Evolutionary conservation across 805 yeast genomes (phyloP), one percentile per base, ranked within the genome.

Genomic region (Tetrapisispora phaffii): DNA sequence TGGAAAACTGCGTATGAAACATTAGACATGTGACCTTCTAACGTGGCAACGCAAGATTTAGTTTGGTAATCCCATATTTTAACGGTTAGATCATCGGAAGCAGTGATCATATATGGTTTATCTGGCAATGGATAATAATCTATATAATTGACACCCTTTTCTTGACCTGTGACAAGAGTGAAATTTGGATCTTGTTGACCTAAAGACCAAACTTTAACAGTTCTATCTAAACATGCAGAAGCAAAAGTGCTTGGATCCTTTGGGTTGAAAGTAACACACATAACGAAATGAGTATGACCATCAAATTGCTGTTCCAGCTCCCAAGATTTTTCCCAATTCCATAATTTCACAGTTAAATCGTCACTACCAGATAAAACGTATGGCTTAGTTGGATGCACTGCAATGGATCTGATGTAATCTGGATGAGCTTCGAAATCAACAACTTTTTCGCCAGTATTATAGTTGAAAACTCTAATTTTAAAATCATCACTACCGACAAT

Each of bases 311-410:
- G 97, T 63, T 86, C 93, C 53, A 83, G 68, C 55, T 78, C 78
- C 98, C 98, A 93, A 60, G 77, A 78, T 59, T 80, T 79, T 46
- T 93, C 98, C 98, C 98, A 93, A 66, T 93, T 89, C 97, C 97
- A 93, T 61, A 89, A 74, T 67, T 82, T 87, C 61, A 93, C 78
- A 35, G 94, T 77, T 73, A 85, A 79, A 64, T 93, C 98, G 68
- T 93, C 98, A 39, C 90, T 80, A 33, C 88, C 85, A 2, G 97
- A 84, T 56, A 93, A 72, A 42, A 93, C 74, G 57, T 84, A 85
- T 21, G 97, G 94, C 68, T 85, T 85, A 16, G 90, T 74, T 36
- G 97, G 97, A 67, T 93, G 98, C 35, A 90, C 95, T 10, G 95
- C 93, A 52, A 93, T 77, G 46, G 85, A 79, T 64, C 98, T 81